phyloP scores from a whole-genome alignment of 2,329 filamentous ascomycete genomes.

The Pseudocercospora pini-densiflorae region DNA sequence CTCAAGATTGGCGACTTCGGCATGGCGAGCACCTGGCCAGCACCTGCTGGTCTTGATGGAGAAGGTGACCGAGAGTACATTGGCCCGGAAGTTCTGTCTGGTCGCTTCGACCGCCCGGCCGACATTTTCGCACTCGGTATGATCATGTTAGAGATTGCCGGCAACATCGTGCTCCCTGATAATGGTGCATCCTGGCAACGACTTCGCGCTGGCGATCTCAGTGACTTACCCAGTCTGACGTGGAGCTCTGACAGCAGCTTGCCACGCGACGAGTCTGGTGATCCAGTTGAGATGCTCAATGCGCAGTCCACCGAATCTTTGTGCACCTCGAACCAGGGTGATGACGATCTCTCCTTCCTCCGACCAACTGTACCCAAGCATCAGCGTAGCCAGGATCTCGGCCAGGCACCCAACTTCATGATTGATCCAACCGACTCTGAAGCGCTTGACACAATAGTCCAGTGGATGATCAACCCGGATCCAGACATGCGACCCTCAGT shows the following conservation, averaged over 20 bases:
- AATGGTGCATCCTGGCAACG: slow-evolving; percentile 92
- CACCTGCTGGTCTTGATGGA: slow-evolving; percentile 75
- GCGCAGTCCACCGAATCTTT: slow-evolving; percentile 34
- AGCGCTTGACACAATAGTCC: slow-evolving; percentile 82
- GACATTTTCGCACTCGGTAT: slow-evolving; percentile 94
- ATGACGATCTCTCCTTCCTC: slow-evolving; percentile 46
- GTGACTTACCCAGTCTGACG: slow-evolving; percentile 84
- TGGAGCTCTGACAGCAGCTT: slow-evolving; percentile 74
- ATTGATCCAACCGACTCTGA: slow-evolving; percentile 70
- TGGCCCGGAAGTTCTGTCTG: slow-evolving; percentile 86
- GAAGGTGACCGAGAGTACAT: slow-evolving; percentile 98
- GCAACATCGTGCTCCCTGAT: slow-evolving; percentile 90
- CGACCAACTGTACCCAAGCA: slow-evolving; percentile 34
- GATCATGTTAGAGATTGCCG: slow-evolving; percentile 92
- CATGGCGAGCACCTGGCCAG: slow-evolving; percentile 78
- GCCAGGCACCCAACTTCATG: slow-evolving; percentile 86
- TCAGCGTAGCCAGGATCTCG: slow-evolving; percentile 56
- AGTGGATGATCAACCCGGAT: slow-evolving; percentile 83
- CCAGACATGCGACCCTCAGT: slow-evolving; percentile 75
- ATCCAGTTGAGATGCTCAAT: slow-evolving; percentile 52
- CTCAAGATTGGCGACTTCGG: slow-evolving; percentile 89
- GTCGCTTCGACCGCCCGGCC: slow-evolving; percentile 84
- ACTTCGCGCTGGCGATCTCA: slow-evolving; percentile 85
- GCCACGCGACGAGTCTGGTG: slow-evolving; percentile 73
- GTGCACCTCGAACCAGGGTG: slow-evolving; percentile 36